Evolutionary conservation across 2,329 filamentous ascomycete genomes (phyloP).

Genomic region (Ascochyta fabae): DNA sequence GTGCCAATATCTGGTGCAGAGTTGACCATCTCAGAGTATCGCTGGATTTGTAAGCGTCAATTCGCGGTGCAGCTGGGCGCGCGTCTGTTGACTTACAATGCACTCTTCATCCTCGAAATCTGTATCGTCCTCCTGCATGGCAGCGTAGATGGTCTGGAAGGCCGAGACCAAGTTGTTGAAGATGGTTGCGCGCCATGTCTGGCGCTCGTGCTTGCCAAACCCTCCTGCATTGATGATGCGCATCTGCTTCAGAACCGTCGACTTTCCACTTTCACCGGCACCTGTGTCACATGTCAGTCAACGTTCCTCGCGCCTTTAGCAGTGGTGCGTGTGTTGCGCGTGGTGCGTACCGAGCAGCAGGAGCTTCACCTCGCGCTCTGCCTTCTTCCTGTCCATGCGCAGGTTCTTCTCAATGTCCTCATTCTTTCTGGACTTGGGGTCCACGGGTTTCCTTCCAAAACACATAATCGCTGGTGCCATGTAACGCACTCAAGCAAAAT

Average conservation of each 20-base stretch:
- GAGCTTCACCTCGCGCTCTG: constrained; percentile 90
- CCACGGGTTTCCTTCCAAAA: constrained; percentile 58
- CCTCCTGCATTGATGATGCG: constrained; percentile 94
- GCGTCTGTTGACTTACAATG: constrained; percentile 65
- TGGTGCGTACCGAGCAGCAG: constrained; percentile 77
- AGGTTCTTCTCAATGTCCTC: constrained; percentile 85
- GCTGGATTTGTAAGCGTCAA: constrained; percentile 57
- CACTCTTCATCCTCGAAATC: constrained; percentile 80
- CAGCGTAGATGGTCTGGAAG: constrained; percentile 87
- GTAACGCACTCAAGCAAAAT: constrained; percentile 18
- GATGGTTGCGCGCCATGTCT: constrained; percentile 93
- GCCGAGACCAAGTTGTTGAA: constrained; percentile 95
- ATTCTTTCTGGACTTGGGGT: constrained; percentile 57
- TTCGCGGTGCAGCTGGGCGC: not conserved
- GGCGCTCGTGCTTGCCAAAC: constrained; percentile 86
- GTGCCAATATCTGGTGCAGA: constrained; percentile 82
- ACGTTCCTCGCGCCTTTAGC: not conserved
- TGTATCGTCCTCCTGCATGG: constrained; percentile 85
- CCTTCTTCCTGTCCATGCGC: constrained; percentile 83
- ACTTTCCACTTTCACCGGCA: constrained; percentile 94
- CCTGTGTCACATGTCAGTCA: constrained; percentile 62
- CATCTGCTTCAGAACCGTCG: constrained; percentile 98
- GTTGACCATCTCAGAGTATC: constrained; percentile 77
- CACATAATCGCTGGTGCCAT: constrained; percentile 57
- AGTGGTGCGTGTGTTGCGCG: constrained; percentile 17